Base-by-base conservation (phyloP, 306 rosid genomes). In the Delonix regia region DNA sequence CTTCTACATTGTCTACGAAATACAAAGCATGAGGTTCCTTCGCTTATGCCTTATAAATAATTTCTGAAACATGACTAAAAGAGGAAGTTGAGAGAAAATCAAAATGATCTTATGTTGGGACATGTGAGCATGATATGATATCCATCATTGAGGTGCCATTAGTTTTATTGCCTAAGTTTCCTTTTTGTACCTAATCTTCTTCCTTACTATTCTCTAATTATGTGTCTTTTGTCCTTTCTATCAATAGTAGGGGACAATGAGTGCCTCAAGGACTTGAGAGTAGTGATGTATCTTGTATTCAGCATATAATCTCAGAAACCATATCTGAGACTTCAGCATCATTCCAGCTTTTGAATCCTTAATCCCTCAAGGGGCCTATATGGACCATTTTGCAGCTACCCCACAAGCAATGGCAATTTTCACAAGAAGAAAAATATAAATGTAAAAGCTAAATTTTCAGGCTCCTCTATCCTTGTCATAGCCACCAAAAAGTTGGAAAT, bases 261-360 rank as follows among this genome's bases (percentile, higher is more conserved):
- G 87, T 88, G 81, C 59, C 70, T 78, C 64, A 82, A 82, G 82
- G 85, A 89, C 80, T 84, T 52, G 78, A 85, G 73, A 73, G 47
- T 69, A 86, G 84, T 88, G 90, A 78, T 67, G 38, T 89, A 90
- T 90, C 89, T 94, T 87, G 88, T 88, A 87, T 90, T 92, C 93
- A 89, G 88, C 90, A 87, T 85, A 86, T 86, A 85, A 81, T 86
- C 89, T 82, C 60, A 71, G 27, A 91, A 84, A 68, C 71, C 87
- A 81, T 83, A 66, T 76, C 75, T 71, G 80, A 51, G 86, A 78
- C 82, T 80, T 90, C 73, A 76, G 79, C 76, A 94, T 90, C 89
- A 92, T 90, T 92, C 75, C 84, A 70, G 85, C 97, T 88, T 90
- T 90, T 87, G 90, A 87, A 86, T 77, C 82, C 80, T 83, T 85